Evolutionary conservation across 148 eudicot genomes (phyloP).

Genomic region (Salicornia ramosissima): DNA sequence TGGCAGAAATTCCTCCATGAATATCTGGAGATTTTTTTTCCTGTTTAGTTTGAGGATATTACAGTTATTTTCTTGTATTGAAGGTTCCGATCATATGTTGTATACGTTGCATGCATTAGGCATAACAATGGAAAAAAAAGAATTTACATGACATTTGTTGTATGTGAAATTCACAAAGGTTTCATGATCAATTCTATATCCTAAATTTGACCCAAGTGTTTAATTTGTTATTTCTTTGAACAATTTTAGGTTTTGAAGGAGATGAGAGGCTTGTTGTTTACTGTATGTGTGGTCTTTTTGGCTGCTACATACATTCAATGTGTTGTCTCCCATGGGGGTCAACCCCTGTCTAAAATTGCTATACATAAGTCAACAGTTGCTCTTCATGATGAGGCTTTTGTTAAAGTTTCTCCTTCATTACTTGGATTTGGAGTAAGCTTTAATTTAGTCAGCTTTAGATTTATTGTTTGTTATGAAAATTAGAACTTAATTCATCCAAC

Average conservation of each 20-base stretch:
- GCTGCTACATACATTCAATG: slow-evolving; percentile 29
- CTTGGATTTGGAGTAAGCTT: slow-evolving; percentile 61
- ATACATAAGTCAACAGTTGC: slow-evolving; percentile 49
- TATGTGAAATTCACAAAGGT: too few relatives aligned
- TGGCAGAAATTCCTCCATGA: too few relatives aligned
- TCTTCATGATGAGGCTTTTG: slow-evolving; percentile 45
- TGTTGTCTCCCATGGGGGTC: slow-evolving; percentile 51
- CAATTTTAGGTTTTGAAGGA: slow-evolving; percentile 15
- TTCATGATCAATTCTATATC: too few relatives aligned
- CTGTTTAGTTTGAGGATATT: too few relatives aligned
- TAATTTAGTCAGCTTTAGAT: not conserved
- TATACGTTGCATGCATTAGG: too few relatives aligned
- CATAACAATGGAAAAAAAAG: too few relatives aligned
- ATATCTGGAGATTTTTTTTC: too few relatives aligned
- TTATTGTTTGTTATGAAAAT: too few relatives aligned
- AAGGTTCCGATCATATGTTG: too few relatives aligned
- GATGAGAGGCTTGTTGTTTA: slow-evolving; percentile 24
- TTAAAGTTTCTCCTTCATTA: slow-evolving; percentile 62
- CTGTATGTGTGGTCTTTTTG: slow-evolving; percentile 34
- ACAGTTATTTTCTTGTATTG: too few relatives aligned
- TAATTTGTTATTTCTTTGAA: not conserved
- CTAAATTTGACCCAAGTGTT: too few relatives aligned
- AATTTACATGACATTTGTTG: too few relatives aligned
- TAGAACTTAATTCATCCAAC: not conserved
- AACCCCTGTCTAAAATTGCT: slow-evolving; percentile 68